A percentile compares a stretch with the other conserved stretches of the same genome.
Evolutionary conservation across 2,329 filamentous ascomycete species (phyloP).

Genomic region (Exophiala bonariae): DNA sequence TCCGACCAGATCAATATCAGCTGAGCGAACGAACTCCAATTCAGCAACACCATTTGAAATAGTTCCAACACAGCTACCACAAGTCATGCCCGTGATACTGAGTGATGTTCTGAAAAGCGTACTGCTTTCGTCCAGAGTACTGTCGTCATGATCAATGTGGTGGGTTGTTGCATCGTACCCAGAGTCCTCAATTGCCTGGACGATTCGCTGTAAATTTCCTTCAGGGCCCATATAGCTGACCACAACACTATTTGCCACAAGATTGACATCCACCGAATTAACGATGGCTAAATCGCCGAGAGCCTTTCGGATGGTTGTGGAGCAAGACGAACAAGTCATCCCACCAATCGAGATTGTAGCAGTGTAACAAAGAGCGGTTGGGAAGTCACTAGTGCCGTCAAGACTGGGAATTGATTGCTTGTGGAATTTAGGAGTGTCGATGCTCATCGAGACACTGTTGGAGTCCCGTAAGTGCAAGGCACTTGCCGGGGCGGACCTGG

Average conservation of each 20-base stretch:
- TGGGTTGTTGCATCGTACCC: slow-evolving; percentile 49
- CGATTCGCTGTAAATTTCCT: slow-evolving; percentile 45
- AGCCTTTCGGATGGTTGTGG: slow-evolving; percentile 61
- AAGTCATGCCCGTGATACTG: slow-evolving; percentile 59
- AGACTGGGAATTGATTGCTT: slow-evolving; percentile 12
- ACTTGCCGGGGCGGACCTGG: neutral
- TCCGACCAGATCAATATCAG: slow-evolving; percentile 53
- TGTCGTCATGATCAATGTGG: slow-evolving; percentile 27
- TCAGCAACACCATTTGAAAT: slow-evolving; percentile 49
- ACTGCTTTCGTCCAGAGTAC: slow-evolving; percentile 1
- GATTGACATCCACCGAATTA: slow-evolving; percentile 59
- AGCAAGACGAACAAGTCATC: slow-evolving; percentile 73
- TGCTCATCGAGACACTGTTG: neutral
- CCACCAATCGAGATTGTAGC: slow-evolving; percentile 57
- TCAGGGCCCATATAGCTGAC: slow-evolving; percentile 56
- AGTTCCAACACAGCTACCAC: slow-evolving; percentile 54
- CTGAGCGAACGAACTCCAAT: slow-evolving; percentile 46
- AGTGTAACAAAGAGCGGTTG: slow-evolving; percentile 5
- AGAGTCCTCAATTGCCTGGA: slow-evolving; percentile 51
- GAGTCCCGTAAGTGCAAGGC: too few species aligned
- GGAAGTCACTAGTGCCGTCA: slow-evolving; percentile 7
- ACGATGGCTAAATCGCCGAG: slow-evolving; percentile 61
- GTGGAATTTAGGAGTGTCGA: slow-evolving; percentile 13
- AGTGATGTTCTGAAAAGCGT: slow-evolving; percentile 44
- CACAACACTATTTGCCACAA: slow-evolving; percentile 67